Conservation (phyloP, 2,329 filamentous ascomycete genomes). For the Dactylonectria macrodidyma region DNA sequence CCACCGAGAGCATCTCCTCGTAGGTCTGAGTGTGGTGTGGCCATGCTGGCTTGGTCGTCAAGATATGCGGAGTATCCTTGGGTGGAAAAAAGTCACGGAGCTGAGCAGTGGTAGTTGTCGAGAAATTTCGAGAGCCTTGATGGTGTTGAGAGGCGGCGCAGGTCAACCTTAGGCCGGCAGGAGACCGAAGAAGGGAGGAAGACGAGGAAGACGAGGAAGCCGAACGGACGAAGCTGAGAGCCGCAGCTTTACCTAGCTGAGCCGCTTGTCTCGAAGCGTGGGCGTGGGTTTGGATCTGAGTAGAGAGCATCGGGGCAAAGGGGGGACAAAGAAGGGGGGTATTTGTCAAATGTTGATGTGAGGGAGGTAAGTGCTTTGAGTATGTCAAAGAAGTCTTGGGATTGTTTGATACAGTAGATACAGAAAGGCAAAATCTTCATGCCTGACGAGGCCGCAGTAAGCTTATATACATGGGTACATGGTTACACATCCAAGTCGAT, state of each 20-base stretch:
- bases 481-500: neutral
- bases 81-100: conserved; percentile 75
- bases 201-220: conserved; percentile 35
- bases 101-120: conserved; percentile 61
- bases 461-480: conserved; percentile 38
- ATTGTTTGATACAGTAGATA: conserved; percentile 26
- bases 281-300: conserved; percentile 41
- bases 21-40: conserved; percentile 81
- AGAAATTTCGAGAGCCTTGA: conserved; percentile 59
- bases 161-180: conserved; percentile 33
- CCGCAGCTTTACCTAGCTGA: conserved; percentile 45
- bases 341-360: conserved; percentile 27
- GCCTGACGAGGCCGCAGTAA: conserved; percentile 31
- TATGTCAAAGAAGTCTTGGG: conserved; percentile 12
- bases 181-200: conserved; percentile 29
- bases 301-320: conserved; percentile 47
- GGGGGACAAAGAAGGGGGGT: conserved; percentile 18
- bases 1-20: conserved; percentile 82
- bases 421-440: conserved; percentile 26
- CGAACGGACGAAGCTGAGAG: conserved; percentile 38
- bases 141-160: conserved; percentile 36
- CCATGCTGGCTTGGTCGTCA: conserved; percentile 77
- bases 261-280: conserved; percentile 45
- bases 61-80: conserved; percentile 73
- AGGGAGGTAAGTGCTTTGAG: neutral